Conservation (phyloP, 805 yeast species). For the Myxozyma mucilagina region DNA sequence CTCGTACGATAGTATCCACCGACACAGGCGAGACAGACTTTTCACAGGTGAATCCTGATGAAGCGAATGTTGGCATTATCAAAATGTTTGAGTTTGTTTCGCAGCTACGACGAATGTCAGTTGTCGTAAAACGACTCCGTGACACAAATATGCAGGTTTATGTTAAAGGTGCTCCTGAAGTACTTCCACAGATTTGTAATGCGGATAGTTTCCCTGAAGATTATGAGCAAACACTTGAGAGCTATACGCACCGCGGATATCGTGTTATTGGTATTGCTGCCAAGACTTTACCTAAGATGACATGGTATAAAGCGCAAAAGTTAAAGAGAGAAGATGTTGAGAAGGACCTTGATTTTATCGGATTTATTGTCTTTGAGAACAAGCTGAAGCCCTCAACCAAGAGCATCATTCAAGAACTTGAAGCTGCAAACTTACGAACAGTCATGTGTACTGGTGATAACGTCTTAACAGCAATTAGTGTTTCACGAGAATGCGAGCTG, state of each 20-base stretch:
- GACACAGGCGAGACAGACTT: conserved; percentile 12
- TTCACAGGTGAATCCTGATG: not conserved
- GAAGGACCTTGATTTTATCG: conserved; percentile 66
- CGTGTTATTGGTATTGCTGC: conserved; percentile 94
- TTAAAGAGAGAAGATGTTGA: conserved; percentile 68
- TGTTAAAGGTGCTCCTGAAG: conserved; percentile 98
- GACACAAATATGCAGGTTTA: conserved; percentile 51
- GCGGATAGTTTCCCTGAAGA: conserved; percentile 70
- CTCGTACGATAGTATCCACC: conserved; percentile 35
- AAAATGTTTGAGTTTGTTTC: conserved; percentile 80
- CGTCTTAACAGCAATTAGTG: conserved; percentile 89
- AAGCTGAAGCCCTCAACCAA: conserved; percentile 73
- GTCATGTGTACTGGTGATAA: conserved; percentile 99
- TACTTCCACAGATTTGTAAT: conserved; percentile 74
- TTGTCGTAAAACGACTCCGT: conserved; percentile 55
- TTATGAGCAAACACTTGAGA: conserved; percentile 69
- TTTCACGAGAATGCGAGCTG: conserved; percentile 79
- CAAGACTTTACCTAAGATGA: conserved; percentile 48
- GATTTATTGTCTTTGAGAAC: conserved; percentile 91
- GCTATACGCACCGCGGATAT: conserved; percentile 90
- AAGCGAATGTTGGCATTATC: conserved; percentile 46
- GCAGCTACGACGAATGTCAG: conserved; percentile 86
- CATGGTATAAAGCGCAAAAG: conserved; percentile 53
- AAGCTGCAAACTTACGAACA: conserved; percentile 72
- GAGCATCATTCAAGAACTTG: conserved; percentile 58